Evolutionary conservation across 257 asterid genomes (phyloP).

Genomic region (Nicotiana attenuata): DNA sequence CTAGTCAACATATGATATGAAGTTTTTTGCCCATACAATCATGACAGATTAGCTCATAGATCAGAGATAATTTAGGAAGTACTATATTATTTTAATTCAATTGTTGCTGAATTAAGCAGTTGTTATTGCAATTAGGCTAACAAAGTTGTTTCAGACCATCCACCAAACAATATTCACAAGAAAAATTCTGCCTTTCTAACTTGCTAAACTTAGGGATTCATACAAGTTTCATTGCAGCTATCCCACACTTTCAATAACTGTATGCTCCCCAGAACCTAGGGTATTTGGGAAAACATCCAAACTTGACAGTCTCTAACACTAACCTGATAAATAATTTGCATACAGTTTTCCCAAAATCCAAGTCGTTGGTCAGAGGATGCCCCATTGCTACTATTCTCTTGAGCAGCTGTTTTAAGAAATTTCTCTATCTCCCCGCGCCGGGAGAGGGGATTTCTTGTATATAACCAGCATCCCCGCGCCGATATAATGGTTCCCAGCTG

Average conservation of each 20-base stretch:
- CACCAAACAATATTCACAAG: not conserved
- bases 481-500: slow-evolving; percentile 70
- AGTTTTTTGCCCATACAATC: too few species aligned
- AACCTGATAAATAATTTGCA: slow-evolving; percentile 63
- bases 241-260: not conserved
- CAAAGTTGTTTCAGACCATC: not conserved
- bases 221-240: not conserved
- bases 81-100: not conserved
- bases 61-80: not conserved
- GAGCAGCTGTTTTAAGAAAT: slow-evolving; percentile 27
- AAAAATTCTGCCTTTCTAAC: not conserved
- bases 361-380: slow-evolving; percentile 27
- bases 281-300: not conserved
- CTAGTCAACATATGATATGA: too few species aligned
- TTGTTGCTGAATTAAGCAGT: not conserved
- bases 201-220: not conserved
- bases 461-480: slow-evolving; percentile 46
- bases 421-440: slow-evolving; percentile 31
- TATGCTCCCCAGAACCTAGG: not conserved
- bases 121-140: not conserved
- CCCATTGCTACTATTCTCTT: slow-evolving; percentile 9
- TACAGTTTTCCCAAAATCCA: slow-evolving; percentile 39
- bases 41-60: not conserved
- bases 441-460: slow-evolving; percentile 16
- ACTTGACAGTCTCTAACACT: not conserved